A percentile compares a stretch with the other conserved stretches of the same genome.
phyloP scores from a whole-genome alignment of 805 yeast species.

The Candida glaebosa region DNA sequence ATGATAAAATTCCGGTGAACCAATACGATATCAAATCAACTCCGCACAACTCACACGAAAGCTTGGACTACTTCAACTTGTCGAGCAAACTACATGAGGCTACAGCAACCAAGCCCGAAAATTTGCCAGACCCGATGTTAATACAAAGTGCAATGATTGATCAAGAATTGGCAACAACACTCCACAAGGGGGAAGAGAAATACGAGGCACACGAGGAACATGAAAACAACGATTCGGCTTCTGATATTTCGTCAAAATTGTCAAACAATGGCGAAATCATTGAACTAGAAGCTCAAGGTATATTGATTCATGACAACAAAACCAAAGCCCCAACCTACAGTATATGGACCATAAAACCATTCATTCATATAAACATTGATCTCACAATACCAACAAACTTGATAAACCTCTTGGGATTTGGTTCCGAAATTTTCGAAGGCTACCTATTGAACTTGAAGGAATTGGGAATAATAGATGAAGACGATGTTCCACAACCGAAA shows the following conservation, averaged over 20 bases:
- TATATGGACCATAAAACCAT: conserved; percentile 90
- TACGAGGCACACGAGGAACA: background rate
- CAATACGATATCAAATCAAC: conserved; percentile 19
- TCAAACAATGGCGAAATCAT: conserved; percentile 58
- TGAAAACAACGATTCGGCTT: conserved; percentile 6
- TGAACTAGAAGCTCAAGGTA: conserved; percentile 92
- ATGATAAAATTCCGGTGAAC: conserved; percentile 13
- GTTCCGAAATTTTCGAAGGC: conserved; percentile 76
- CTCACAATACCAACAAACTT: conserved; percentile 68
- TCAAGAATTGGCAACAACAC: too few species aligned
- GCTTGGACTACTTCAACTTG: conserved; percentile 7
- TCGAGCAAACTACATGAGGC: background rate
- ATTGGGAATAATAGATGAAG: conserved; percentile 59
- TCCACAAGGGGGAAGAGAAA: background rate
- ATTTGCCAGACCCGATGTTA: background rate
- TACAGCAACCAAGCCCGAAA: background rate
- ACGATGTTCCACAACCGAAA: conserved; percentile 72
- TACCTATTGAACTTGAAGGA: conserved; percentile 66
- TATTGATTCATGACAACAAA: conserved; percentile 62
- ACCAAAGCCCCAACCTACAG: conserved; percentile 69
- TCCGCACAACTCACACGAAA: conserved; percentile 22
- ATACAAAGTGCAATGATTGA: background rate
- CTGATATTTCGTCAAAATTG: conserved; percentile 25
- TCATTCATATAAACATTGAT: conserved; percentile 57
- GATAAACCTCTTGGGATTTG: conserved; percentile 80